Base-by-base conservation (phyloP, 106 monocot genomes). In the Ottelia alismoides region DNA sequence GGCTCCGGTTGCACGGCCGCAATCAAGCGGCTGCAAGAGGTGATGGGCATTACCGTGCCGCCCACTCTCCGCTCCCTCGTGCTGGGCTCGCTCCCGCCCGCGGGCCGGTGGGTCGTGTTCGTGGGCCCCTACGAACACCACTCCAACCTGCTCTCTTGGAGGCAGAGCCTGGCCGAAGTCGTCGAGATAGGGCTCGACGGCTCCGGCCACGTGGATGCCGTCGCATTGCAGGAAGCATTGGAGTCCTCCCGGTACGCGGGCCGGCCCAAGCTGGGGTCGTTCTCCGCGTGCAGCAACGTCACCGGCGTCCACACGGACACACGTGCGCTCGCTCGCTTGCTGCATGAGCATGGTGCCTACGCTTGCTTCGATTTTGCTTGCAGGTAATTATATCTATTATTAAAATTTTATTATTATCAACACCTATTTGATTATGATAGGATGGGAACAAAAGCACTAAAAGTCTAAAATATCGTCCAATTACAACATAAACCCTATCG, bases 251-350 rank as follows among this genome's bases (percentile, higher is more conserved):
- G 73, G 48, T 73, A 48, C 23, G 17, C 60, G 2, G 67, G 53
- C 1, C 51, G 79, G 64, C 82, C 82, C 12, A 88, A 69, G 61
- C 57, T 88, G 16, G 76, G 88, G 0, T 76, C 82, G 12, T 88
- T 88, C 70, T 88, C 82, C 25, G 78, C 88, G 16, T 88, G 88
- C 58, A 88, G 79, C 63, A 88, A 82, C 32, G 79, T 88, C 48
- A 76, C 88, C 23, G 82, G 88, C n/a, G 28, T 79, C 27, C 40
- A 58, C 65, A 61, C 73, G 12, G 82, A 79, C 61, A 79, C 78
- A 10, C 72, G 78, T 10, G 77, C 68, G 1, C 49, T 86, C 0
- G 77, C 86, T 2, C 66, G 77, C 11, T 12, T 82, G 25, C 73
- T 88, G 30, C 88, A 82, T 45, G 23, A 57, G 22, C 70, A 79